Percentiles rank a stretch among this genome's conserved stretches.
phyloP scores from a whole-genome alignment of 176 grass and related monocot species.

The Bolboschoenus planiculmis region DNA sequence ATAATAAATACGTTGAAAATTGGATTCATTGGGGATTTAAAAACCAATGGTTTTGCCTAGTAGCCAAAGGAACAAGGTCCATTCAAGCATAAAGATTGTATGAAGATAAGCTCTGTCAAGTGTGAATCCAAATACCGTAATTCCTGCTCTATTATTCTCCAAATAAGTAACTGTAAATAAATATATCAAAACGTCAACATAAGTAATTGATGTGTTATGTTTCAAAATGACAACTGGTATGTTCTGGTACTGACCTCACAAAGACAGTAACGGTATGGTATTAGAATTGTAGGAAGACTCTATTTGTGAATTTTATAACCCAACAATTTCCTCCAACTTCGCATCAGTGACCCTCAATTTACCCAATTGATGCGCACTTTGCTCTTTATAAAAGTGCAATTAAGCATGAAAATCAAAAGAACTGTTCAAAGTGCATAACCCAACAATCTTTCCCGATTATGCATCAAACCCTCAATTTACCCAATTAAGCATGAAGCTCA shows the following conservation, averaged over 20 bases:
- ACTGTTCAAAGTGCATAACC: not conserved
- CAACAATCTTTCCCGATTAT: not conserved
- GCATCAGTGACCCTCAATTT: not conserved
- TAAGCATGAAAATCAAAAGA: not conserved
- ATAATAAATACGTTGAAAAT: not conserved
- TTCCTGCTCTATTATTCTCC: slow-evolving; percentile 93
- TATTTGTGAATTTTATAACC: not conserved
- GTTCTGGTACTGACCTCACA: not conserved
- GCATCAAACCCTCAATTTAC: not conserved
- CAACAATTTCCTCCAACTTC: not conserved
- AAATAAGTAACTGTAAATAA: slow-evolving; percentile 68
- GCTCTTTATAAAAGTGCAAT: not conserved
- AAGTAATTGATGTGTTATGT: not conserved
- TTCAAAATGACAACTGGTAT: not conserved
- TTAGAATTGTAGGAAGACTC: not conserved
- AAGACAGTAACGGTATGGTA: not conserved
- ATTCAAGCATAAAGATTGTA: slow-evolving; percentile 83
- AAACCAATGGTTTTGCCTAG: slow-evolving; percentile 79
- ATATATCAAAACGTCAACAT: not conserved
- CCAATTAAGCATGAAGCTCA: not conserved
- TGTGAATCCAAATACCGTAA: slow-evolving; percentile 92
- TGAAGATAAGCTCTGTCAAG: slow-evolving; percentile 78
- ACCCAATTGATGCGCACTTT: not conserved
- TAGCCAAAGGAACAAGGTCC: slow-evolving; percentile 83
- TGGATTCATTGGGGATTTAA: slow-evolving; percentile 19